These are phyloP conservation scores for Rhodotorula diobovata DNA, from an alignment of 768 basidiomycete genomes.

Conservation along the genomic window DNA sequence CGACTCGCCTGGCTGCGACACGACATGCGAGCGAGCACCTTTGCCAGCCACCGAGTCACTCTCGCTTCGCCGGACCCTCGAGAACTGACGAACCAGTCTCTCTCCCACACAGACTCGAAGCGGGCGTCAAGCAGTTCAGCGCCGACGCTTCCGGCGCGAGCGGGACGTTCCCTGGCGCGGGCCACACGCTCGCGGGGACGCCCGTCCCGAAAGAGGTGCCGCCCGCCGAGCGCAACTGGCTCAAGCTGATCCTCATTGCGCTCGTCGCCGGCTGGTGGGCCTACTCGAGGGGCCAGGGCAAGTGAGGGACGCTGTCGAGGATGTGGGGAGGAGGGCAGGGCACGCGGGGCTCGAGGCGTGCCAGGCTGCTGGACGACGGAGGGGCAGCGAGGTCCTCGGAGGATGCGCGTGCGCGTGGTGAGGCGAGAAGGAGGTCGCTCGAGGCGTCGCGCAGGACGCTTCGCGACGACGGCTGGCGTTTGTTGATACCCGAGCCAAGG, in stretches of 20 bases:
- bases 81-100: neutral
- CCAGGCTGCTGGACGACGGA: no score
- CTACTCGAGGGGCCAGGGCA: neutral
- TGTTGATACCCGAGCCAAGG: no score
- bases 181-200: slow-evolving; percentile 20
- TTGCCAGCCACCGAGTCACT: no score
- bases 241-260: neutral
- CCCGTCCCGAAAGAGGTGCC: slow-evolving; percentile 25
- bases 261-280: neutral
- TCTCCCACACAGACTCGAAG: slow-evolving; percentile 18
- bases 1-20: neutral
- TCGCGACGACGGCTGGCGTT: no score
- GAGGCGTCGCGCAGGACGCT: no score
- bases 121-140: slow-evolving; percentile 19
- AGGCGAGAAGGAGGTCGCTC: no score
- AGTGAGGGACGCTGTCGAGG: no score
- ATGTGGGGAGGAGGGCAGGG: neutral
- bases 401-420: no score
- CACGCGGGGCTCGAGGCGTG: no score
- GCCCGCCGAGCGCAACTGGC: neutral
- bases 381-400: no score
- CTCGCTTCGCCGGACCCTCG: no score
- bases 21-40: no score
- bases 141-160: neutral
- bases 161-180: slow-evolving; percentile 29